Evolutionary conservation across 2,329 filamentous ascomycete species (phyloP).

Genomic region (Fusarium xylarioides): DNA sequence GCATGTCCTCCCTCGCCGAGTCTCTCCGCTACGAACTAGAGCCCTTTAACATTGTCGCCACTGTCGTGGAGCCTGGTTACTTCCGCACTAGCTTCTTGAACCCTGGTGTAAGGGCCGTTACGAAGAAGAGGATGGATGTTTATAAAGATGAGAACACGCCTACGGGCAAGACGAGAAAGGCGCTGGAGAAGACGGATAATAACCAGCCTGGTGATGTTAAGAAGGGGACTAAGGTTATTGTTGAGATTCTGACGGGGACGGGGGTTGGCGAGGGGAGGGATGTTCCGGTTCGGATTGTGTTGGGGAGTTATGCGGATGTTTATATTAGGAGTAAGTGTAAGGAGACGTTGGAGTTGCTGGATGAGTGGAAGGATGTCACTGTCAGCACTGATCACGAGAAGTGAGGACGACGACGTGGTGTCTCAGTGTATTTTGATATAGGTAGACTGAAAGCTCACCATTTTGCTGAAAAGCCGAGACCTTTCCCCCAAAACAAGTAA

Average conservation of each 20-base stretch:
- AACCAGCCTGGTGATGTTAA: constrained; percentile 64
- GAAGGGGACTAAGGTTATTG: constrained; percentile 61
- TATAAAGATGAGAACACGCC: constrained; percentile 46
- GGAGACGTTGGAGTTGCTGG: constrained; percentile 53
- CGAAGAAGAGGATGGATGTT: constrained; percentile 45
- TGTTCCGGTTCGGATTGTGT: constrained; percentile 62
- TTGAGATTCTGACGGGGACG: constrained; percentile 63
- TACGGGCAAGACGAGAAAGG: constrained; percentile 40
- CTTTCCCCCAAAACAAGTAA: neutral
- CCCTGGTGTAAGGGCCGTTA: constrained; percentile 39
- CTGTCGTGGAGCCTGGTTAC: constrained; percentile 60
- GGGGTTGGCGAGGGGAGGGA: constrained; percentile 58
- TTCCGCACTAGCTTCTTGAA: constrained; percentile 62
- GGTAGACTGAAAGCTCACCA: too few species aligned
- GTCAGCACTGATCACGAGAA: constrained; percentile 38
- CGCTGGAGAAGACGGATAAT: constrained; percentile 51
- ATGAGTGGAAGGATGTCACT: constrained; percentile 57
- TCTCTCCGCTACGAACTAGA: constrained; percentile 54
- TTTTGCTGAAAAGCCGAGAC: neutral
- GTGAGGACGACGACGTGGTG: neutral
- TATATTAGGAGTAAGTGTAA: constrained; percentile 55
- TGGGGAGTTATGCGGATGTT: constrained; percentile 62
- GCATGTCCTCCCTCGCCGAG: constrained; percentile 56
- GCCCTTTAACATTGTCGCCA: constrained; percentile 55
- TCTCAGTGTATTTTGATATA: neutral